Conservation (phyloP, 2,329 filamentous ascomycete genomes). For the Diplocarpon rosae region DNA sequence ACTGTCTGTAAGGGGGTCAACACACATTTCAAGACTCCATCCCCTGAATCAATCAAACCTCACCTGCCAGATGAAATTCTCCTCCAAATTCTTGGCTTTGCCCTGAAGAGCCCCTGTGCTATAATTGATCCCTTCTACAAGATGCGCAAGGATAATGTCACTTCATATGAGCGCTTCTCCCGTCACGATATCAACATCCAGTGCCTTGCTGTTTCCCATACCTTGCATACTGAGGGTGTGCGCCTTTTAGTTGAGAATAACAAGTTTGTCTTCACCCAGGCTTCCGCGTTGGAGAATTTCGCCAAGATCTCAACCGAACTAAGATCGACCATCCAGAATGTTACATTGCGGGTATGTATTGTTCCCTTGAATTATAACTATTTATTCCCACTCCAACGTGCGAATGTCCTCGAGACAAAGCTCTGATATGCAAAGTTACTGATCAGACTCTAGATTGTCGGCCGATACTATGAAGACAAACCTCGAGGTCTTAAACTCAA, state of each 20-base stretch:
- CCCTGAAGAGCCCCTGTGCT: slow-evolving; percentile 37
- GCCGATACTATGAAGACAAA: slow-evolving; percentile 44
- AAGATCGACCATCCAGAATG: slow-evolving; percentile 34
- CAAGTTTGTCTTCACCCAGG: slow-evolving; percentile 43
- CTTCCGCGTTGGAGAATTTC: slow-evolving; percentile 38
- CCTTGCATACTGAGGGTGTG: slow-evolving; percentile 38
- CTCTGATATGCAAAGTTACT: not conserved
- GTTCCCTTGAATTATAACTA: not conserved
- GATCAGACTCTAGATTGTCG: slow-evolving; percentile 31
- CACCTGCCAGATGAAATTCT: slow-evolving; percentile 42
- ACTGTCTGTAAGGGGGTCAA: too few species aligned
- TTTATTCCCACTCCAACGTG: too few species aligned
- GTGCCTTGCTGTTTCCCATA: slow-evolving; percentile 40
- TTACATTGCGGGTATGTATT: slow-evolving; percentile 33
- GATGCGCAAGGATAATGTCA: slow-evolving; percentile 33
- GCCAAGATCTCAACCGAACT: slow-evolving; percentile 33
- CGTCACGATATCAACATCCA: slow-evolving; percentile 41
- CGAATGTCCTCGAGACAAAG: too few species aligned
- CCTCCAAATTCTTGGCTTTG: slow-evolving; percentile 40
- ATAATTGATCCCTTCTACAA: slow-evolving; percentile 44
- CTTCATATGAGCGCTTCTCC: slow-evolving; percentile 31
- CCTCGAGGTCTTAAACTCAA: slow-evolving; percentile 8
- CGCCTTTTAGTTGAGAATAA: slow-evolving; percentile 42
- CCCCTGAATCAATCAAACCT: slow-evolving; percentile 21
- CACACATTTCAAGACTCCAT: not conserved